A percentile compares a stretch with the other conserved stretches of the same genome.
Conservation (phyloP, 805 yeast genomes). For the Grigorovia transvaalensis region DNA sequence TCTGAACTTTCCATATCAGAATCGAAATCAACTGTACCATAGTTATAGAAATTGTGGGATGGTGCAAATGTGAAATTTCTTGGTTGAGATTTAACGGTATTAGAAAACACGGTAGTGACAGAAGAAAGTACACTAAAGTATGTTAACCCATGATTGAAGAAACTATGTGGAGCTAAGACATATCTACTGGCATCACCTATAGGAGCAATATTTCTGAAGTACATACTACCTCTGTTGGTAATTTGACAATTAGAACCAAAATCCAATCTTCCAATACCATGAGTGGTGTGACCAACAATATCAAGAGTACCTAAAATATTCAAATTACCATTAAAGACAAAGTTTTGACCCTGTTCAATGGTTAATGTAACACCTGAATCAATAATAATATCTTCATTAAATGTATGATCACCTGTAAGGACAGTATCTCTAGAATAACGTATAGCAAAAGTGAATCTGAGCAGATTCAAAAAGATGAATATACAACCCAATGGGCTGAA, state of each 20-base stretch:
- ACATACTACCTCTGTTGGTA: not conserved
- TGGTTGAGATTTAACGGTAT: not conserved
- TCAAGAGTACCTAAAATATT: not conserved
- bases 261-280: not conserved
- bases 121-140: not conserved
- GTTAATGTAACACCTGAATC: not conserved
- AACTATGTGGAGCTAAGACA: not conserved
- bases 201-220: not conserved
- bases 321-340: not conserved
- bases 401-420: not conserved
- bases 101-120: not conserved
- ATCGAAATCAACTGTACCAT: constrained; percentile 1
- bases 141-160: not conserved
- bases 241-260: not conserved
- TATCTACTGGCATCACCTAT: not conserved
- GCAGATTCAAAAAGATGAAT: not conserved
- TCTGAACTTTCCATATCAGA: not conserved
- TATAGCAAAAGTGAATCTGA: not conserved
- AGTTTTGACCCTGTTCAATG: not conserved
- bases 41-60: not conserved
- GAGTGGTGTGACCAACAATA: not conserved
- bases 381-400: not conserved
- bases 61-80: constrained; percentile 1
- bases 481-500: not conserved
- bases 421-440: not conserved